These are phyloP conservation scores for Monosporascus ibericus DNA, from an alignment of 2,329 filamentous ascomycete genomes.

Conservation along the genomic window DNA sequence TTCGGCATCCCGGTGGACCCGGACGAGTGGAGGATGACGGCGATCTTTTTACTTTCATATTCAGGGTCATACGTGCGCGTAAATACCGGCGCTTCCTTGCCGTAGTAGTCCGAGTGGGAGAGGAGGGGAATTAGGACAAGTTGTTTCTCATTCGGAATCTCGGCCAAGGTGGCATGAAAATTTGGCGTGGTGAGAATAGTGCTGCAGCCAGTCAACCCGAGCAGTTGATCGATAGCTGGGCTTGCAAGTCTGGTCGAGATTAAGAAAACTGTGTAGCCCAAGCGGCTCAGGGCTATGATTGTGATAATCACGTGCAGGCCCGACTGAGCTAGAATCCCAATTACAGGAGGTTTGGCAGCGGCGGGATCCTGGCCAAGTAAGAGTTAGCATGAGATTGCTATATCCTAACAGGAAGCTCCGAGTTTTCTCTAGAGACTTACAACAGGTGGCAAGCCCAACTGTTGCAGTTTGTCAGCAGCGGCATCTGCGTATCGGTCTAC, in stretches of 20 bases:
- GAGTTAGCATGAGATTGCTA: background rate
- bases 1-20: constrained; percentile 51
- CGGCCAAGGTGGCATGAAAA: background rate
- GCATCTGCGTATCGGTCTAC: constrained; percentile 1
- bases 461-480: background rate
- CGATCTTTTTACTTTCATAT: constrained; percentile 11
- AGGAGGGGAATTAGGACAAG: background rate
- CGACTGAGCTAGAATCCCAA: constrained; percentile 1
- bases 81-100: constrained; percentile 2
- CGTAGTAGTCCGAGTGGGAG: background rate
- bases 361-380: background rate
- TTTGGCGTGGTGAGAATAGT: background rate
- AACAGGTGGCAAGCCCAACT: background rate
- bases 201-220: background rate
- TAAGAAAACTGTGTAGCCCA: background rate
- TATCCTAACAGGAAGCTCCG: background rate
- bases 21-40: constrained; percentile 28
- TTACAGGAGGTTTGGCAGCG: background rate
- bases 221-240: background rate
- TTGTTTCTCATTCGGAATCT: background rate
- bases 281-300: background rate
- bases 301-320: background rate
- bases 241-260: background rate
- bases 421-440: background rate
- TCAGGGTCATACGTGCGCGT: constrained; percentile 7